Evolutionary conservation across 2,329 filamentous ascomycete species (phyloP).

Genomic region (Capronia americana): DNA sequence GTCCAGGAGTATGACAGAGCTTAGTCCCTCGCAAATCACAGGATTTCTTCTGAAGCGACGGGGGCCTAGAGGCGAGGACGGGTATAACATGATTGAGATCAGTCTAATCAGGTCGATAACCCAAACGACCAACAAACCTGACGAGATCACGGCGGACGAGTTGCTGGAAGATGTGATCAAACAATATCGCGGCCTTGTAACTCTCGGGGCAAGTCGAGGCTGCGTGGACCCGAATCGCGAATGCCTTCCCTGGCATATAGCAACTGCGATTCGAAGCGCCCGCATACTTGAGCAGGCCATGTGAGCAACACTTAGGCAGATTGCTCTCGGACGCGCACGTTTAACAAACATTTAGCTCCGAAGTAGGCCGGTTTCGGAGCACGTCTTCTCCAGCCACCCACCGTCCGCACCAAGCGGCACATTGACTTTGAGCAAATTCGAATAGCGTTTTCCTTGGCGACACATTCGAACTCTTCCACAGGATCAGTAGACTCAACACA

Average conservation of each 20-base stretch:
- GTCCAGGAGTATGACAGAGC: slow-evolving; percentile 49
- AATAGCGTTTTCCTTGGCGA: background rate
- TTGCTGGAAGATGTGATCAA: slow-evolving; percentile 51
- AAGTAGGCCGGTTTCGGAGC: slow-evolving; percentile 14
- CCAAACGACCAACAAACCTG: slow-evolving; percentile 28
- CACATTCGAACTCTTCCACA: background rate
- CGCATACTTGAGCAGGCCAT: slow-evolving; percentile 30
- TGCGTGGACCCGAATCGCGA: slow-evolving; percentile 49
- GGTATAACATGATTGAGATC: slow-evolving; percentile 49
- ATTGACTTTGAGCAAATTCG: background rate
- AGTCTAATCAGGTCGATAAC: slow-evolving; percentile 49
- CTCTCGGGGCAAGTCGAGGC: slow-evolving; percentile 51
- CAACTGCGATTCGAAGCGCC: slow-evolving; percentile 50
- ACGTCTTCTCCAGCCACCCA: background rate
- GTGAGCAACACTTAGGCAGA: slow-evolving; percentile 1
- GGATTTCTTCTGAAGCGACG: slow-evolving; percentile 56
- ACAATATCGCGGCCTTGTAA: slow-evolving; percentile 54
- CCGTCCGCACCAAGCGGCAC: background rate
- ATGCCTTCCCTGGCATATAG: slow-evolving; percentile 57
- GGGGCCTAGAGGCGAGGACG: slow-evolving; percentile 50
- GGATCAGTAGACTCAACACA: background rate
- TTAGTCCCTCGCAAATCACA: slow-evolving; percentile 51
- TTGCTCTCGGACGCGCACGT: background rate
- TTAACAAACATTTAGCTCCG: background rate
- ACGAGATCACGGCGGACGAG: slow-evolving; percentile 37